Evolutionary conservation across 2,329 filamentous ascomycete genomes (phyloP), one percentile per base, ranked within the genome.

Genomic region (Penicillium carneum): DNA sequence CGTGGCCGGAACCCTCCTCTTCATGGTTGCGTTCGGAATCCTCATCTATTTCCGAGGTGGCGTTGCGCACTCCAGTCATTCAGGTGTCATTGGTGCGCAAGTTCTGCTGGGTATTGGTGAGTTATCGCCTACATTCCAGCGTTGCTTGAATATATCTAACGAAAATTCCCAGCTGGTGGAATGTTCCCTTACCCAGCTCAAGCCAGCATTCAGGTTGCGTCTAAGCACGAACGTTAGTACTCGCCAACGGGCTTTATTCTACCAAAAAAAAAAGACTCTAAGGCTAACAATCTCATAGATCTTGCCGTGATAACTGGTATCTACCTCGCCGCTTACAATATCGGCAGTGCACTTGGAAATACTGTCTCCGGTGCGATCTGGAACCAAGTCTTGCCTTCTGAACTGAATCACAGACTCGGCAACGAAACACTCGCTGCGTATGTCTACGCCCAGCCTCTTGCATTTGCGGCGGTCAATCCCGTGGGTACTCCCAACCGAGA

Each of bases 1-100:
- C 69, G 74, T 89, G 41, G 76, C 77, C 31, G 88, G 87, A 36
- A 88, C 86, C 1, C 74, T 78, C 9, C 79, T 89, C 2, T 89
- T 87, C 77, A 79, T 87, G 69, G 84, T 87, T n/a, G 86, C 87
- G 0, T 89, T 88, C 64, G 87, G 87, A 10, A 80, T 90, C 0
- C 78, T 90, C 18, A 88, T 89, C 69, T 80, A 82, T 66, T 90
- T 81, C 78, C 85, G 87, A n/a, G 87, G 87, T 38, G 81, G 83
- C 6, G 69, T 78, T 0, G 76, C 73, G 1, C 38, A 67, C 0
- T 72, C 79, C 10, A 80, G 77, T 62, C 79, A 85, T 58, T 80
- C 82, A 1, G 87, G 87, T 31, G 80, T 90, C 57, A 85, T 90
- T 60, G 87, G 84, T 16, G 86, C 84, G 1, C 86, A 90, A 71